Conservation (phyloP, 768 basidiomycete genomes). For the Nevesoporus exiguus region DNA sequence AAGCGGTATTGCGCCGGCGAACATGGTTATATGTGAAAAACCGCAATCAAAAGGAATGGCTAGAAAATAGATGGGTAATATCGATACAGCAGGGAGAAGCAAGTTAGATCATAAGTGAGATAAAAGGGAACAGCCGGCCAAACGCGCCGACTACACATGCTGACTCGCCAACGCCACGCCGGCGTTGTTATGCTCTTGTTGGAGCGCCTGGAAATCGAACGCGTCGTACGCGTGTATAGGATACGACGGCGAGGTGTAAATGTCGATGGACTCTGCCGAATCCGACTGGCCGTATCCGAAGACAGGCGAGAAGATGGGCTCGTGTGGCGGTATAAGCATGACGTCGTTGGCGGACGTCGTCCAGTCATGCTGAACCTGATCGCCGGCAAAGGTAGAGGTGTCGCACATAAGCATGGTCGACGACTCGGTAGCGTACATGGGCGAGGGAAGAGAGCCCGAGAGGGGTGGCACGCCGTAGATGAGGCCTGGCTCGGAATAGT, state of each 20-base stretch:
- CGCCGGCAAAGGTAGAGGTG: slow-evolving; percentile 14
- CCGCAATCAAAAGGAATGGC: neutral
- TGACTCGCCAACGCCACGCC: slow-evolving; percentile 16
- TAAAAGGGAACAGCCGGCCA: neutral
- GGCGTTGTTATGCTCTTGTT: slow-evolving; percentile 25
- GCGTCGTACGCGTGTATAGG: slow-evolving; percentile 27
- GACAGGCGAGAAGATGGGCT: slow-evolving; percentile 11
- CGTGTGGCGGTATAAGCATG: slow-evolving; percentile 16
- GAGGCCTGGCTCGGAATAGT: slow-evolving; percentile 17
- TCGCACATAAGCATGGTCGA: slow-evolving; percentile 8
- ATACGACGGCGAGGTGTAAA: slow-evolving; percentile 16
- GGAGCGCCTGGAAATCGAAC: slow-evolving; percentile 33
- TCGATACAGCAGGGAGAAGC: slow-evolving; percentile 26
- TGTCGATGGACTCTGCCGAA: slow-evolving; percentile 18
- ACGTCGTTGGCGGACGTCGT: slow-evolving; percentile 6
- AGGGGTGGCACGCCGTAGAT: slow-evolving; percentile 11
- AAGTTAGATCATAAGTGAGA: slow-evolving; percentile 26
- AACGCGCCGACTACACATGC: slow-evolving; percentile 14
- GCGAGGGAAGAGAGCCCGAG: slow-evolving; percentile 6
- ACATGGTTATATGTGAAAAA: slow-evolving; percentile 1
- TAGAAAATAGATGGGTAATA: slow-evolving; percentile 10
- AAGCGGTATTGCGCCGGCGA: slow-evolving; percentile 4
- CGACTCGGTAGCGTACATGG: slow-evolving; percentile 21
- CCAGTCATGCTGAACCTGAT: slow-evolving; percentile 15
- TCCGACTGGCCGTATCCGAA: slow-evolving; percentile 22